Conservation (phyloP, 768 basidiomycete genomes). For the Chalciporus pseudorubinellus region DNA sequence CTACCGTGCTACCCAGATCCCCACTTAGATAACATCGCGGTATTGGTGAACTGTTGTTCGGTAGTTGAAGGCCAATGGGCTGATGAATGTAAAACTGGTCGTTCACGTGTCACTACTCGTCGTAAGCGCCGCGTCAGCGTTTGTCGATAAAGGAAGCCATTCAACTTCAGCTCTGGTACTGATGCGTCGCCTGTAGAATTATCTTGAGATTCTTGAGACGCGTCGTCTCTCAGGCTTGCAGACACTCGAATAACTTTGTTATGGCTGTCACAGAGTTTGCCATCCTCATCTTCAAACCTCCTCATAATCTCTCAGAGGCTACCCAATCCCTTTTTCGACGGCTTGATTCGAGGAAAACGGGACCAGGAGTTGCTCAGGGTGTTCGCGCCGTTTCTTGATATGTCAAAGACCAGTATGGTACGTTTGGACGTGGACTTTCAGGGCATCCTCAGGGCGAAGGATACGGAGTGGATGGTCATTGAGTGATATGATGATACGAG, state of each 20-base stretch:
- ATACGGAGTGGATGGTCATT: conserved; percentile 1
- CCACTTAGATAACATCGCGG: background rate
- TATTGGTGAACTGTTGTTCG: background rate
- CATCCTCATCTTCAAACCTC: conserved; percentile 34
- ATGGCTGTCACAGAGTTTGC: conserved; percentile 49
- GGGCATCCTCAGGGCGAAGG: conserved; percentile 24
- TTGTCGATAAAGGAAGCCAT: background rate
- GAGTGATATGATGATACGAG: conserved; percentile 5
- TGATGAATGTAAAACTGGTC: background rate
- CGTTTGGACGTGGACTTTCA: conserved; percentile 42
- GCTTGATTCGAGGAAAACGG: conserved; percentile 39
- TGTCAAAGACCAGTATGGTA: conserved; percentile 31
- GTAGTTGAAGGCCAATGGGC: background rate
- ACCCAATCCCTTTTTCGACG: conserved; percentile 30
- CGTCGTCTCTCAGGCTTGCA: background rate
- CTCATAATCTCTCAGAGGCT: conserved; percentile 29
- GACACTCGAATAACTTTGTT: background rate
- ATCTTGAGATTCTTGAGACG: background rate
- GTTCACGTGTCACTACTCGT: background rate
- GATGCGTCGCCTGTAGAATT: conserved; percentile 3
- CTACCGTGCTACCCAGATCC: conserved; percentile 19
- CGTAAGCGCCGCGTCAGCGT: background rate
- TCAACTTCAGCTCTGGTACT: background rate
- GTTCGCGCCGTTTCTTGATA: conserved; percentile 30
- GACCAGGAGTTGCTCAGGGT: conserved; percentile 38